Evolutionary conservation across 1,284 basidiomycete species (phyloP).

Genomic region (Erythrobasidium hasegawianum): DNA sequence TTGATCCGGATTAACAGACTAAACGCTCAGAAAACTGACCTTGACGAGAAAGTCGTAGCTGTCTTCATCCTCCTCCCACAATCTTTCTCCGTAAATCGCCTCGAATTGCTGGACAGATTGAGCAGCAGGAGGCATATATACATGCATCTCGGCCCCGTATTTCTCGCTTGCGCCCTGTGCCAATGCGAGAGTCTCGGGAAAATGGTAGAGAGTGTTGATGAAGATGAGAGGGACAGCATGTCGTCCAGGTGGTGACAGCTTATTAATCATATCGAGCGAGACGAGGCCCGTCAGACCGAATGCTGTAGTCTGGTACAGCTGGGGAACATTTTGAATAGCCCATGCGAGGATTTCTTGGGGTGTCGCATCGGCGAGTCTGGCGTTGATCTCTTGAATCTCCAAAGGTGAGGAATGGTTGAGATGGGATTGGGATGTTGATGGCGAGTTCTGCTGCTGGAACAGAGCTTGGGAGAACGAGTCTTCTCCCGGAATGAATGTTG

Average conservation of each 20-base stretch:
- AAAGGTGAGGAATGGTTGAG: slow-evolving; percentile 1
- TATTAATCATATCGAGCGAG: slow-evolving; percentile 85
- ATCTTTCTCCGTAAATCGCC: slow-evolving; percentile 67
- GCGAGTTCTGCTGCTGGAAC: slow-evolving; percentile 5
- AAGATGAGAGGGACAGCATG: slow-evolving; percentile 65
- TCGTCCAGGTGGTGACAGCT: slow-evolving; percentile 56
- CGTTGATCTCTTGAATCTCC: slow-evolving; percentile 64
- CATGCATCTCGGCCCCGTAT: slow-evolving; percentile 70
- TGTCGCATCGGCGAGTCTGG: slow-evolving; percentile 62
- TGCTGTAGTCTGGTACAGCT: slow-evolving; percentile 82
- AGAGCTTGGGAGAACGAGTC: slow-evolving; percentile 8
- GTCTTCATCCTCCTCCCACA: slow-evolving; percentile 87
- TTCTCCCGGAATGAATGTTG: slow-evolving; percentile 21
- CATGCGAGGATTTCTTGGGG: slow-evolving; percentile 79
- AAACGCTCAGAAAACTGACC: no score
- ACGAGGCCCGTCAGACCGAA: slow-evolving; percentile 90
- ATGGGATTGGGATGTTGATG: slow-evolving; percentile 15
- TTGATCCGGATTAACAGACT: neutral
- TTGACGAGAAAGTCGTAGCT: slow-evolving; percentile 92
- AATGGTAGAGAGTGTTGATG: slow-evolving; percentile 95
- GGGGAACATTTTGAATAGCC: slow-evolving; percentile 73
- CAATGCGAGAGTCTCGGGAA: slow-evolving; percentile 84
- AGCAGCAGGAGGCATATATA: slow-evolving; percentile 75
- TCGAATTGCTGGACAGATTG: slow-evolving; percentile 72
- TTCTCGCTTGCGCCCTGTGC: slow-evolving; percentile 71